Conservation (phyloP, 768 basidiomycete genomes). For the Podaxis carcinomalis region DNA sequence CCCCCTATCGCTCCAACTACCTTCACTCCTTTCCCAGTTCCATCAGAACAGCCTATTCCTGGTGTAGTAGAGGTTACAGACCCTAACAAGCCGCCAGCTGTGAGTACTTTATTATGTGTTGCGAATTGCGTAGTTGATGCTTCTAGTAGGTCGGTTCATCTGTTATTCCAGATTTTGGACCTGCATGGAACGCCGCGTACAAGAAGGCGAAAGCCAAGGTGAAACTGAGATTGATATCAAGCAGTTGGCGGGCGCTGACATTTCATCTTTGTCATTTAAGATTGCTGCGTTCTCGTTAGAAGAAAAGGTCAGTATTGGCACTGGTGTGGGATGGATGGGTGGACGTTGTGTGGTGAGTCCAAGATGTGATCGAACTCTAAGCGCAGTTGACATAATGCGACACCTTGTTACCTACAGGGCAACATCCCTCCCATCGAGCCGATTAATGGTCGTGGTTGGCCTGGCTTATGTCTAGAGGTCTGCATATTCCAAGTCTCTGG, state of each 20-base stretch:
- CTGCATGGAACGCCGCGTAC: slow-evolving; percentile 59
- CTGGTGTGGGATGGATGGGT: slow-evolving; percentile 61
- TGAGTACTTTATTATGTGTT: slow-evolving; percentile 20
- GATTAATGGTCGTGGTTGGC: slow-evolving; percentile 43
- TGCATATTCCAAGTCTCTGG: slow-evolving; percentile 3
- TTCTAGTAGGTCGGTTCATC: slow-evolving; percentile 27
- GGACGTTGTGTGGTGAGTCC: slow-evolving; percentile 63
- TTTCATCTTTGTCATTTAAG: slow-evolving; percentile 23
- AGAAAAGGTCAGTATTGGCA: slow-evolving; percentile 61
- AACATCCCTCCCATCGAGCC: slow-evolving; percentile 53
- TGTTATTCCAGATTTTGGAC: slow-evolving; percentile 41
- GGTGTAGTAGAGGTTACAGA: slow-evolving; percentile 13
- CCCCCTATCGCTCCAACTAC: slow-evolving; percentile 18
- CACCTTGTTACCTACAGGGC: slow-evolving; percentile 27
- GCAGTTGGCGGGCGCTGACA: slow-evolving; percentile 7
- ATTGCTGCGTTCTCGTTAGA: slow-evolving; percentile 49
- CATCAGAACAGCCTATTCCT: slow-evolving; percentile 42
- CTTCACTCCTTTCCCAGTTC: slow-evolving; percentile 61
- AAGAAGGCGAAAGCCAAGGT: slow-evolving; percentile 55
- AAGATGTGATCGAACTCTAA: not conserved
- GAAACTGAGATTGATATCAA: slow-evolving; percentile 12
- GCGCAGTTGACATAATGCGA: not conserved
- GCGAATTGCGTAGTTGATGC: not conserved
- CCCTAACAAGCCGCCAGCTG: slow-evolving; percentile 46
- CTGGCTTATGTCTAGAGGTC: slow-evolving; percentile 71